Evolutionary conservation across 345 rosid species (phyloP), one percentile per base, ranked within the genome.

Genomic region (Acer yangbiense): DNA sequence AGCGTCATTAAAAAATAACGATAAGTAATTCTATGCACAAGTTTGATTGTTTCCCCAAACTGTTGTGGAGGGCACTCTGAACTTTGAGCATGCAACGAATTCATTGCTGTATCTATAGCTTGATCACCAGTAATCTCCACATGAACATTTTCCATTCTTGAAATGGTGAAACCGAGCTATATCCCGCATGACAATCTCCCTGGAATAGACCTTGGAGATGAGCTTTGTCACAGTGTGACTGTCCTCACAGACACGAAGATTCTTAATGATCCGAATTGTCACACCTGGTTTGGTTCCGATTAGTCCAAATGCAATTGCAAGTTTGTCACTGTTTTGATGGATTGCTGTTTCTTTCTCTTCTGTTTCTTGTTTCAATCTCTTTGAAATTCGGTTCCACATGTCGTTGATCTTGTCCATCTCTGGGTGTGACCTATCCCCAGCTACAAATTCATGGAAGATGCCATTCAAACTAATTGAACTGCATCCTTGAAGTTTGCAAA

Each of bases 111-210:
- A 29, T 66, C 18, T 65, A 27, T 72, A 50, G 18, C 23, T 72
- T n/a, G n/a, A n/a, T 90, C 83, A 87, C 95, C 95, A 87, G 76
- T 85, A 87, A 77, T 89, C 90, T 39, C 78, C 88, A 79, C 92
- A 87, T 60, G 81, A 82, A 79, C 93, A 90, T 70, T 78, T 78
- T 60, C 94, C 90, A 72, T 86, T 78, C 72, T 64, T 82, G 81
- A 91, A 89, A 81, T 58, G 76, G 73, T 89, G 94, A 74, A 93
- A 93, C 73, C 90, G 84, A 18, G 80, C 84, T 84, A 86, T 86
- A 74, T 89, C 97, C 73, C 93, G 78, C 90, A 88, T 90, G 29
- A 89, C 65, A 23, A 89, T 86, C 23, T 86, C 87, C 76, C 90
- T 79, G 21, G 46, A 74, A 70, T 89, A 89, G 67, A 89, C 72